Evolutionary conservation across 2,329 filamentous ascomycete genomes (phyloP).

Genomic region (Colletotrichum higginsianum): DNA sequence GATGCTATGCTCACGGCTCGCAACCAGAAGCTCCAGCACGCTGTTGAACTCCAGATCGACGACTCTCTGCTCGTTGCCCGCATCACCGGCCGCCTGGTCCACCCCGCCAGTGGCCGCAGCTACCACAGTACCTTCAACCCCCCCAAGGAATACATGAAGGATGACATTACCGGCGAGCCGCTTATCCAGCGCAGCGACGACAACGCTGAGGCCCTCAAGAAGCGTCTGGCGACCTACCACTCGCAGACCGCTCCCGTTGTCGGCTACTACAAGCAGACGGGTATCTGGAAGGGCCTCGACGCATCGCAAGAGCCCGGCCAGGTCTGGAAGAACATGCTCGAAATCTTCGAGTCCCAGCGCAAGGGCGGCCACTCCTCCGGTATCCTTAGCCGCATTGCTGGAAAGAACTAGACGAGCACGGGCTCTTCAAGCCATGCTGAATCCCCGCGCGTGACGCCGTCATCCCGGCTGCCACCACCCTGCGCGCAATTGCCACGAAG

Average conservation of each 20-base stretch:
- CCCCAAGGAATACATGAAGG: conserved; percentile 92
- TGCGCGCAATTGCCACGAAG: conserved; percentile 9
- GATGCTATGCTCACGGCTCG: conserved; percentile 89
- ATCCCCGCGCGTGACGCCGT: background rate
- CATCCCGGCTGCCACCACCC: background rate
- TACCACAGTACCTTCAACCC: conserved; percentile 99
- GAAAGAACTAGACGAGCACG: conserved; percentile 48
- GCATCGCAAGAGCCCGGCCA: conserved; percentile 95
- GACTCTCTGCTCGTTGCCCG: conserved; percentile 93
- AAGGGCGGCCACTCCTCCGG: conserved; percentile 50
- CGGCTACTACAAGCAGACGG: conserved; percentile 95
- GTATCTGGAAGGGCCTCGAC: conserved; percentile 96
- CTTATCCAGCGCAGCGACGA: conserved; percentile 97
- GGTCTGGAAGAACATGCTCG: conserved; percentile 94
- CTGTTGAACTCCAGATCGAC: conserved; percentile 96
- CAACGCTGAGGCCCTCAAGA: conserved; percentile 95
- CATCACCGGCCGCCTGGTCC: conserved; percentile 95
- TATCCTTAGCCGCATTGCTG: conserved; percentile 57
- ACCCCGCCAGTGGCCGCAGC: conserved; percentile 94
- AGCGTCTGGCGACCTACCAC: conserved; percentile 94
- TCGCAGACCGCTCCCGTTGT: conserved; percentile 93
- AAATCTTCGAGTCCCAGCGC: conserved; percentile 75
- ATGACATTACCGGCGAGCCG: conserved; percentile 97
- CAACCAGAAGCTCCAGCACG: conserved; percentile 91
- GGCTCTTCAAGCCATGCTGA: conserved; percentile 5